These are phyloP conservation scores for Heliamphora exappendiculata DNA, from an alignment of 148 eudicot species.

Conservation along the genomic window DNA sequence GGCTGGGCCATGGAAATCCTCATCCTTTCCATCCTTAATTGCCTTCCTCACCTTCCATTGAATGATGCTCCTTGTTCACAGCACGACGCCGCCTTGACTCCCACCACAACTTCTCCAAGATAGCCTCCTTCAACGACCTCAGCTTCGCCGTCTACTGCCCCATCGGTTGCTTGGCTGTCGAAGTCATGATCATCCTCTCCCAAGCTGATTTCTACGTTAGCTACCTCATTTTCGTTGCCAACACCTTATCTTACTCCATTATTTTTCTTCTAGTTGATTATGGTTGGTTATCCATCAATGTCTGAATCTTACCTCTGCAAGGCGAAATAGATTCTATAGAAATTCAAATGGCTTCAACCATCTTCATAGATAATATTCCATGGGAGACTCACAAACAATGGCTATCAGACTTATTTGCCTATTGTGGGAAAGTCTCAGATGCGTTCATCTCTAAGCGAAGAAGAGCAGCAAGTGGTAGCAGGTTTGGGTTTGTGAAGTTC, in stretches of 20 bases:
- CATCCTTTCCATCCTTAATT: constrained; percentile 30
- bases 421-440: no score
- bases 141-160: constrained; percentile 52
- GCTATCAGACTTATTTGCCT: no score
- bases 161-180: constrained; percentile 39
- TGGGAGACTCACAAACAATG: no score
- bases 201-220: constrained; percentile 63
- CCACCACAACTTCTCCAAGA: constrained; percentile 26
- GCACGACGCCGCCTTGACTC: constrained; percentile 41
- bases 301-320: no score
- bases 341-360: no score
- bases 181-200: constrained; percentile 54
- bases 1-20: constrained; percentile 46
- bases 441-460: no score
- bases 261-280: no score
- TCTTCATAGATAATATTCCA: no score
- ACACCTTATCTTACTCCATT: constrained; percentile 47
- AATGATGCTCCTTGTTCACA: constrained; percentile 45
- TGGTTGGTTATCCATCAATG: no score
- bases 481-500: no score
- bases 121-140: constrained; percentile 56
- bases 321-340: no score
- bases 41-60: constrained; percentile 45
- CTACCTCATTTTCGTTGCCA: constrained; percentile 51
- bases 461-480: no score